Base-by-base conservation (phyloP, 768 basidiomycete species). In the Boletus subcaerulescens region DNA sequence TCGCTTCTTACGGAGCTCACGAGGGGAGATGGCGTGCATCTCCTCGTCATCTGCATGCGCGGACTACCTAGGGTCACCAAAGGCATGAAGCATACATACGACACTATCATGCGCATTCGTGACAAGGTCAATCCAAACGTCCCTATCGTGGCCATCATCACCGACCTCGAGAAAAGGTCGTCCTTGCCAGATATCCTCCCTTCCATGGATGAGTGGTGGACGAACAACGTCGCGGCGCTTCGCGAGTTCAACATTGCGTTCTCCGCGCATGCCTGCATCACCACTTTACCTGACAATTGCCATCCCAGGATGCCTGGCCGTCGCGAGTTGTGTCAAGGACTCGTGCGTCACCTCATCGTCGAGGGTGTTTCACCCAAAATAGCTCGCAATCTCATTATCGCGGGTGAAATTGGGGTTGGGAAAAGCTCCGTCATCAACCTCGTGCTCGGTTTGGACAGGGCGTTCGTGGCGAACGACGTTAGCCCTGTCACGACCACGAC, bases 201-300 rank as follows among this genome's bases (percentile, higher is more conserved):
- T 2, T 68, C 69, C 20, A 73, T 74, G 66, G 69, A 71, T 0
- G 60, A 65, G 29, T 78, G 77, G 77, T 77, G 76, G 76, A 50
- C 46, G 26, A 53, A 55, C 53, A 77, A 77, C 44, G 43, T 63
- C 24, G 14, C 26, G 9, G 18, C 33, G 0, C 74, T 77, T 50
- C 51, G 48, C 24, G 43, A 55, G 5, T 60, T 65, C 49, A 57
- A 56, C n/a, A 78, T 78, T 63, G 4, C 29, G 11, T 76, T 75
- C 26, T 57, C 63, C 7, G 71, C 45, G 10, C 63, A 64, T 24
- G 63, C 63, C 35, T 64, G 63, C 56, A 31, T 64, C 52, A 64
- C 63, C 1, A 64, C 63, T 1, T 32, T 64, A 22, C 44, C 58
- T 2, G 63, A 67, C 26, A 50, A 52, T 32, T 67, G 63, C 17